These are phyloP conservation scores for Sporormia fimetaria DNA, from an alignment of 495 filamentous ascomycete genomes.

Conservation along the genomic window DNA sequence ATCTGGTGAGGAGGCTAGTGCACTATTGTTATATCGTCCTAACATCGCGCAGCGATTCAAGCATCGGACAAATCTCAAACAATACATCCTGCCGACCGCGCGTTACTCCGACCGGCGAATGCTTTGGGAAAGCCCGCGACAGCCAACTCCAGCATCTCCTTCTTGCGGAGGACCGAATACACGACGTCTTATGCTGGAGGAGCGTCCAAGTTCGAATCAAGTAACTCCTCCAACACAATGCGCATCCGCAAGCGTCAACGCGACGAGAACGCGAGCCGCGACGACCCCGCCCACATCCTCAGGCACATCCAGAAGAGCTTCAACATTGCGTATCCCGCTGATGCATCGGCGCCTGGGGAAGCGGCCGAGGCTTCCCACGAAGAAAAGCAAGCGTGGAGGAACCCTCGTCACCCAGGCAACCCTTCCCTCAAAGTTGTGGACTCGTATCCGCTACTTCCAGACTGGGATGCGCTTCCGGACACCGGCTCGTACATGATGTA, in stretches of 20 bases:
- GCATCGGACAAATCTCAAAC: constrained; percentile 55
- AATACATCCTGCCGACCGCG: constrained; percentile 69
- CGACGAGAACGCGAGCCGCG: constrained; percentile 46
- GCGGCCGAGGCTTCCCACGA: constrained; percentile 45
- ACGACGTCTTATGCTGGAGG: constrained; percentile 55
- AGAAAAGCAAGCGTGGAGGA: constrained; percentile 56
- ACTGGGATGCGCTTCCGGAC: constrained; percentile 81
- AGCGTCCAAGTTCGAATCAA: constrained; percentile 35
- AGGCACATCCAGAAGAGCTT: constrained; percentile 77
- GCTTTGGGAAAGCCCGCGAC: constrained; percentile 69
- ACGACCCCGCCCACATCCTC: constrained; percentile 73
- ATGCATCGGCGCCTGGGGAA: too few relatives aligned
- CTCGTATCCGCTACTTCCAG: constrained; percentile 71
- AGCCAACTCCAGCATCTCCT: constrained; percentile 61
- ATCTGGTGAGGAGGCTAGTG: constrained; percentile 71
- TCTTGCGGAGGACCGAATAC: constrained; percentile 92
- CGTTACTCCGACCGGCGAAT: constrained; percentile 66
- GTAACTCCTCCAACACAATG: constrained; percentile 35
- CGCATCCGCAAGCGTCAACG: constrained; percentile 32
- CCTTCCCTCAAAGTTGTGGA: constrained; percentile 67
- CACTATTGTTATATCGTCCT: too few relatives aligned
- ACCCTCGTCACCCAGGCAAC: constrained; percentile 72
- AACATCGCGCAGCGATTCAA: constrained; percentile 56
- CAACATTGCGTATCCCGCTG: constrained; percentile 61
- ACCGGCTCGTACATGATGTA: constrained; percentile 73